Evolutionary conservation across 1,139 yeast genomes (phyloP), one percentile per base, ranked within the genome.

Genomic region (Pichia sp.): DNA sequence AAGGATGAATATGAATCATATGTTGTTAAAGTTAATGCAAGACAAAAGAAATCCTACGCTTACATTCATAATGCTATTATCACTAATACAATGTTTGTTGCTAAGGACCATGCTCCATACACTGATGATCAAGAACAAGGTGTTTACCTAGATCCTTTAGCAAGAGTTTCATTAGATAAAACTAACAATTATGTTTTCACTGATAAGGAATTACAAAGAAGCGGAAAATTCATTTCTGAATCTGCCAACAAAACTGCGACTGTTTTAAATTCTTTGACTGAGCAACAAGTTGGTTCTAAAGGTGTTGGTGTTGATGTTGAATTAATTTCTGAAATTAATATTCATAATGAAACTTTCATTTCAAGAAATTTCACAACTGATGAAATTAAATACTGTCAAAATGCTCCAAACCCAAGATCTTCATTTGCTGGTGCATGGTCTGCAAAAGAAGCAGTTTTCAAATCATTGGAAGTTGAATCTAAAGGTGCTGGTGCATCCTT

Each of bases 381-480:
- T 24, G 99, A 92, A 71, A 81, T 82, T 56, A 72, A 69, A 40
- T 92, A 92, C 74, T 90, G 97, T 66, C 63, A 68, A 48, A 61
- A 71, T 42, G 79, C 96, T 36, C 71, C 96, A 35, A 74, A 74
- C 55, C 86, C 95, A 46, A 87, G 80, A 63, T 89, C 97, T 23
- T 87, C 97, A 7, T 92, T 76, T 68, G 90, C 98, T 32, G 99
- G 99, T 45, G 85, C 95, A 41, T 92, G 99, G 99, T 87, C 96
- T 37, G 98, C 98, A 44, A 92, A 92, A 71, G 99, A 92, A 70
- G 98, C 99, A 34, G 97, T 89, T 36, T 92, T 92, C 80, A 92
- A 92, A 73, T 87, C 96, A 23, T 74, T 92, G 60, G 92, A 95
- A 51, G 95, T 87, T 52, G 76, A 79, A 61, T 82, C 95, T 38